A percentile compares a stretch with the other conserved stretches of the same genome.
These are phyloP conservation scores for Onygena corvina DNA, from an alignment of 2,329 filamentous ascomycete species.

Conservation along the genomic window DNA sequence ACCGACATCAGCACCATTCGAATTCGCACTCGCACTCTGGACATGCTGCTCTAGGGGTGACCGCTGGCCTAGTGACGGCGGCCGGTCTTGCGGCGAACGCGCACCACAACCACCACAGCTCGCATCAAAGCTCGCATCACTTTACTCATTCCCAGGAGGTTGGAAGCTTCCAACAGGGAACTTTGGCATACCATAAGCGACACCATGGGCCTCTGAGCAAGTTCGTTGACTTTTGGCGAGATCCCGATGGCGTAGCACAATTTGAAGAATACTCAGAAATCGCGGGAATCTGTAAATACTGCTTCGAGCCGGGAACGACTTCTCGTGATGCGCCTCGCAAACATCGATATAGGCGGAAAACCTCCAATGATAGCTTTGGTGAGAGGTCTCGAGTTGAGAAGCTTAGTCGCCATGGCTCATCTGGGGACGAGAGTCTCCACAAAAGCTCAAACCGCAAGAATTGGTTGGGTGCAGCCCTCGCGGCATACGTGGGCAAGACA, in stretches of 20 bases:
- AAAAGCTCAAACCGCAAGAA: constrained; percentile 36
- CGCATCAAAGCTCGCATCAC: constrained; percentile 17
- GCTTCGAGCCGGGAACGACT: constrained; percentile 49
- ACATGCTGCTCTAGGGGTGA: constrained; percentile 37
- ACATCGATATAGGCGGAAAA: constrained; percentile 43
- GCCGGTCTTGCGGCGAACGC: constrained; percentile 24
- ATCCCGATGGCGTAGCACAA: constrained; percentile 50
- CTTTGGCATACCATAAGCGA: constrained; percentile 40
- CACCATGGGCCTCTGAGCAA: constrained; percentile 45
- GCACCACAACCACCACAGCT: constrained; percentile 23
- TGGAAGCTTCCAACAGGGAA: constrained; percentile 22
- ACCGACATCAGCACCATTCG: constrained; percentile 1
- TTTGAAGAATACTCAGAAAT: constrained; percentile 58
- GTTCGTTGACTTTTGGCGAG: constrained; percentile 51
- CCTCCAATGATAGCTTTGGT: constrained; percentile 37
- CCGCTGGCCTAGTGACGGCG: constrained; percentile 28
- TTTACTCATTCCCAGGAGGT: neutral
- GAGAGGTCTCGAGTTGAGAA: constrained; percentile 44
- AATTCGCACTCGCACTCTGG: constrained; percentile 34
- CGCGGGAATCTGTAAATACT: constrained; percentile 53
- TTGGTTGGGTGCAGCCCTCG: constrained; percentile 44
- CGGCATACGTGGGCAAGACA: constrained; percentile 44
- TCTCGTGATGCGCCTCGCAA: constrained; percentile 48
- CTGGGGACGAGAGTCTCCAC: constrained; percentile 39
- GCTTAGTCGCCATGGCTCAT: constrained; percentile 45